Conservation (phyloP, 345 rosid species). For the Dipteronia dyeriana region DNA sequence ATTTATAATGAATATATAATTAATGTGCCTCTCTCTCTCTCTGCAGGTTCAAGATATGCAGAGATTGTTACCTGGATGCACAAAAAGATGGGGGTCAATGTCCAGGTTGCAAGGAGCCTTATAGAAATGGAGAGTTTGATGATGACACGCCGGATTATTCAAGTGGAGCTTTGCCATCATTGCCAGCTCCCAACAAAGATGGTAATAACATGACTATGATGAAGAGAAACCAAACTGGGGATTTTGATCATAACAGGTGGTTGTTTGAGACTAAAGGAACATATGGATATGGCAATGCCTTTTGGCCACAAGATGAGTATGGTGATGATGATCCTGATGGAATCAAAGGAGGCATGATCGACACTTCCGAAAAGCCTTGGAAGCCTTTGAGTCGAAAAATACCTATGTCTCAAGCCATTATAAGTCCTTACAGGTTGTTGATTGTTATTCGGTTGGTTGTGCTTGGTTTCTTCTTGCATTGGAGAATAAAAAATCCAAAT, state of each 20-base stretch:
- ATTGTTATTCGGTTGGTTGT: conserved; percentile 60
- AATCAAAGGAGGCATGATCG: conserved; percentile 53
- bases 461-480: conserved; percentile 69
- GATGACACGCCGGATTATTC: conserved; percentile 60
- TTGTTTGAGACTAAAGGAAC: conserved; percentile 85
- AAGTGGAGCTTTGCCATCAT: conserved; percentile 63
- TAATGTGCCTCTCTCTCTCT: too few species aligned
- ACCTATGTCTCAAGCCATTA: conserved; percentile 53
- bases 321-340: conserved; percentile 65
- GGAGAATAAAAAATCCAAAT: conserved; percentile 81
- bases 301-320: conserved; percentile 76
- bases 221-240: conserved; percentile 80
- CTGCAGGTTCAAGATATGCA: conserved; percentile 83
- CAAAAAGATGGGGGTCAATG: conserved; percentile 78
- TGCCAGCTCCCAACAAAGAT: conserved; percentile 59
- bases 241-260: conserved; percentile 90
- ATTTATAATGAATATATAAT: too few species aligned
- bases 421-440: conserved; percentile 88
- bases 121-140: conserved; percentile 66
- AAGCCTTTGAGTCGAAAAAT: conserved; percentile 70
- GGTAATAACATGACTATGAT: conserved; percentile 74
- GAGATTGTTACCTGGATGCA: conserved; percentile 91
- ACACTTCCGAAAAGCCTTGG: conserved; percentile 86
- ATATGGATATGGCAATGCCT: conserved; percentile 86
- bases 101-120: conserved; percentile 93